Evolutionary conservation across 495 filamentous ascomycete genomes (phyloP), one percentile per base, ranked within the genome.

Genomic region (Aspergillus nanangensis): DNA sequence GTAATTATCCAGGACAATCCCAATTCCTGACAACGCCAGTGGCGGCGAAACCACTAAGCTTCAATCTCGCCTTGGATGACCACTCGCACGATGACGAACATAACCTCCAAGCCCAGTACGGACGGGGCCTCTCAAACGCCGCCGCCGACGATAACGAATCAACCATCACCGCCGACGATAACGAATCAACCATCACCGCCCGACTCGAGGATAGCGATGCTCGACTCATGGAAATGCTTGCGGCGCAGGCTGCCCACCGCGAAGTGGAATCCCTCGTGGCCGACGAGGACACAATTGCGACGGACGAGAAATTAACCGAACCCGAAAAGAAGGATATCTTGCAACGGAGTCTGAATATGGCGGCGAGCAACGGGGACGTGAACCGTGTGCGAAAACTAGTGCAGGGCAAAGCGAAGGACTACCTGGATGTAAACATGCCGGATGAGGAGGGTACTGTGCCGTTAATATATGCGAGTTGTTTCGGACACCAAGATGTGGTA

Each of bases 401-500:
- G 1, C 69, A 78, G 25, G 90, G 93, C 4, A 77, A 83, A 46
- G 86, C 86, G 4, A 87, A 78, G 56, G 65, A 75, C 29, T 94
- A 81, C 56, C 76, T 97, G 37, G 90, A 97, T 69, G 78, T 96
- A 37, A 88, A 99, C 69, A 83, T 82, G 50, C 81, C 88, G 4
- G 93, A 99, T 59, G 88, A 95, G 62, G 93, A 99, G 55, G 93
- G 93, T 4, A 96, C 92, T 3, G 87, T 90, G 9, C 88, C 93
- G 9, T 71, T 99, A 56, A 95, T 99, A 45, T 99, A 99, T 69
- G 93, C 93, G 7, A 96, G 92, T 78, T 99, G 93, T 63, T 99
- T 99, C 77, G 88, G 93, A 31, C 93, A 99, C 64, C 87, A 95
- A 70, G 80, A 85, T 25, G 91, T 95, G 8, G 93, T 96, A 19